Percentiles rank a stretch among this genome's conserved stretches.
Evolutionary conservation across 2,329 filamentous ascomycete genomes (phyloP).

Genomic region (Penicillium sp.): DNA sequence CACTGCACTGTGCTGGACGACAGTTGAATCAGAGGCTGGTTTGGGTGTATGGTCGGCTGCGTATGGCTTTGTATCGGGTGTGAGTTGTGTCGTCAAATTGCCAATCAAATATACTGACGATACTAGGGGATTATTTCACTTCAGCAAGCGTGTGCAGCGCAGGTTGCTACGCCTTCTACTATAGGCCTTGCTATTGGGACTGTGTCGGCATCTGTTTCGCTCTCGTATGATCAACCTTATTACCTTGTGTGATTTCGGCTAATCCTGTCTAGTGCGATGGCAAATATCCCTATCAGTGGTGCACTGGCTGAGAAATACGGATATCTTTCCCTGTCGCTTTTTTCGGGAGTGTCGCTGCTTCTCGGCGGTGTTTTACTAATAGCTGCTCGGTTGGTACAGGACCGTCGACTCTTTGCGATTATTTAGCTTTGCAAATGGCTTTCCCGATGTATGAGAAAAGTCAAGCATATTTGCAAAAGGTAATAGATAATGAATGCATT

Average conservation of each 20-base stretch:
- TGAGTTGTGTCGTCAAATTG: slow-evolving; percentile 17
- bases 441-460: background rate
- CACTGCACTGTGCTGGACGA: slow-evolving; percentile 46
- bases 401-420: slow-evolving; percentile 3
- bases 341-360: slow-evolving; percentile 32
- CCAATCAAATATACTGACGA: background rate
- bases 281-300: slow-evolving; percentile 43
- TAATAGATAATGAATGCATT: background rate
- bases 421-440: background rate
- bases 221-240: slow-evolving; percentile 36
- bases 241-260: background rate
- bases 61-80: slow-evolving; percentile 48
- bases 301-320: slow-evolving; percentile 37
- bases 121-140: slow-evolving; percentile 45
- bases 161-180: slow-evolving; percentile 38
- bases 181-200: slow-evolving; percentile 44
- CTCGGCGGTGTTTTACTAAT: slow-evolving; percentile 24
- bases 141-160: slow-evolving; percentile 45
- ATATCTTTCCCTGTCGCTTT: slow-evolving; percentile 42
- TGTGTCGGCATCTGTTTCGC: slow-evolving; percentile 40
- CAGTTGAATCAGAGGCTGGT: slow-evolving; percentile 41
- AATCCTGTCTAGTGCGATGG: slow-evolving; percentile 32
- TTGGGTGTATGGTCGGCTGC: slow-evolving; percentile 44
- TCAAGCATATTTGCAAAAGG: no score
- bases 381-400: slow-evolving; percentile 10